phyloP scores from a whole-genome alignment of 1,139 yeast genomes.

The Debaryomyces nepalensis region DNA sequence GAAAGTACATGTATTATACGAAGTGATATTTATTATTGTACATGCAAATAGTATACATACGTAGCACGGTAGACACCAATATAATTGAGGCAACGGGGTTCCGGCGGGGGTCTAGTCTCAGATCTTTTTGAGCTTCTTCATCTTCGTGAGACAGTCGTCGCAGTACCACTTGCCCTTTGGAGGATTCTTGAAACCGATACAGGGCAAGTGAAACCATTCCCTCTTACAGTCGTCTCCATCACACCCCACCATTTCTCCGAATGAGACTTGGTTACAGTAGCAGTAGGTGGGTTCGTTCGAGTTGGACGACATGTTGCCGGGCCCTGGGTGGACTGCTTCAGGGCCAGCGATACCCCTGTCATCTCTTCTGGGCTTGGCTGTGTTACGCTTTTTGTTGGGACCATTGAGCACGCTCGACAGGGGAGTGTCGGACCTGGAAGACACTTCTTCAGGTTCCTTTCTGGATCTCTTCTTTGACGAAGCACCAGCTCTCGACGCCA shows the following conservation, averaged over 20 bases:
- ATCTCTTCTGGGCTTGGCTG: constrained; percentile 32
- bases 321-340: constrained; percentile 1
- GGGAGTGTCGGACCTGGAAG: constrained; percentile 27
- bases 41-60: too few relatives aligned
- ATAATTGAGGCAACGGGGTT: not conserved
- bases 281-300: constrained; percentile 82
- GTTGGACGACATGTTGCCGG: constrained; percentile 10
- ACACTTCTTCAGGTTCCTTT: constrained; percentile 23
- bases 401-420: constrained; percentile 7
- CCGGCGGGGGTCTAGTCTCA: constrained; percentile 5
- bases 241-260: constrained; percentile 99
- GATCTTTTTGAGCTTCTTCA: constrained; percentile 34
- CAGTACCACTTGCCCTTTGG: constrained; percentile 99
- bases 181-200: constrained; percentile 86
- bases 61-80: too few relatives aligned
- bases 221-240: constrained; percentile 92
- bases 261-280: constrained; percentile 94
- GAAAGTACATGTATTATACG: too few relatives aligned
- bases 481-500: constrained; percentile 5
- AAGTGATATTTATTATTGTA: too few relatives aligned
- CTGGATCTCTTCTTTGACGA: constrained; percentile 26
- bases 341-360: constrained; percentile 23
- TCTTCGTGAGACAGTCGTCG: constrained; percentile 71
- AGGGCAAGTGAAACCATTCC: constrained; percentile 97
- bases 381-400: constrained; percentile 30